phyloP scores from a whole-genome alignment of 306 rosid species.

The Gillenia trifoliata region DNA sequence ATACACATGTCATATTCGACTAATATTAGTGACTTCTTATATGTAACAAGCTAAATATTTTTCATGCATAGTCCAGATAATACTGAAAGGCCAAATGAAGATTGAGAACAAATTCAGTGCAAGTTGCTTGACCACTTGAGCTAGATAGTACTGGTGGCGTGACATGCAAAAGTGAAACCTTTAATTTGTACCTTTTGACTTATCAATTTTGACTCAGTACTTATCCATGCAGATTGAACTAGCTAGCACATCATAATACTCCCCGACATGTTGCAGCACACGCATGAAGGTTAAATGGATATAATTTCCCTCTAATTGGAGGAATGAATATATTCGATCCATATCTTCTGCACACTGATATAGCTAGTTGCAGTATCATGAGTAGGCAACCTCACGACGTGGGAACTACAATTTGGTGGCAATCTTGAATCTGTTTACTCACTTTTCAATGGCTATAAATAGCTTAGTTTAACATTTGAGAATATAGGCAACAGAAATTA shows the following conservation, averaged over 20 bases:
- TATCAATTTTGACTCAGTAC: not conserved
- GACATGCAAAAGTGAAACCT: not conserved
- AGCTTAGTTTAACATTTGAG: not conserved
- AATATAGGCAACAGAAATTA: not conserved
- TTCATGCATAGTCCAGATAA: too few species aligned
- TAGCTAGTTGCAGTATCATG: too few species aligned
- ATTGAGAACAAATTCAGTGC: not conserved
- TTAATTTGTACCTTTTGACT: not conserved
- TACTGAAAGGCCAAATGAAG: not conserved
- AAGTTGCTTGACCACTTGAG: not conserved
- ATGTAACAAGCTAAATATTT: not conserved
- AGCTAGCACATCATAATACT: not conserved
- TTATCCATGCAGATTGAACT: not conserved
- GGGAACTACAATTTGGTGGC: not conserved
- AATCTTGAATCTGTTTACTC: not conserved
- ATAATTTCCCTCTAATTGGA: not conserved
- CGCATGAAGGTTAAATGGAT: not conserved
- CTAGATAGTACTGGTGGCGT: too few species aligned
- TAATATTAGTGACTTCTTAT: too few species aligned
- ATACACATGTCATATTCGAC: not conserved
- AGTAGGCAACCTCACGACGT: too few species aligned
- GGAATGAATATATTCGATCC: not conserved
- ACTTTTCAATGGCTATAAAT: constrained; percentile 34
- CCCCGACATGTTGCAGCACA: not conserved
- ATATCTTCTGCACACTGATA: not conserved